Evolutionary conservation across 345 rosid genomes (phyloP).

Genomic region (Salix dunnii): DNA sequence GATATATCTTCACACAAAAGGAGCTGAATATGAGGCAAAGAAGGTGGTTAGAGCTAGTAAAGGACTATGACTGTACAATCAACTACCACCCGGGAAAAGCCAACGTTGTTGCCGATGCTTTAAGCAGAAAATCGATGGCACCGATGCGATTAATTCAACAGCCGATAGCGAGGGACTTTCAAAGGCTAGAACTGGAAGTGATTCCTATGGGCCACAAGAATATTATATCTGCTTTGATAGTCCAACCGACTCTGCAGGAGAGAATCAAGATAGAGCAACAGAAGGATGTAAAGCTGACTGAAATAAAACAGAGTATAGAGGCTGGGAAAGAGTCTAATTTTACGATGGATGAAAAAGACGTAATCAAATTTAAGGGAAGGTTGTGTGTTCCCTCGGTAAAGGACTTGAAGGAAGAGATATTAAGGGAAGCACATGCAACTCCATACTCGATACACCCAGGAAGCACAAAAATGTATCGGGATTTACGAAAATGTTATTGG

Average conservation of each 20-base stretch:
- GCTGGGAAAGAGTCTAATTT: background rate
- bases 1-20: too few relatives aligned
- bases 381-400: background rate
- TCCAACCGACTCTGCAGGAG: background rate
- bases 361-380: too few relatives aligned
- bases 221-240: too few relatives aligned
- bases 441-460: background rate
- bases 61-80: too few relatives aligned
- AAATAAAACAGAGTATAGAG: background rate
- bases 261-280: background rate
- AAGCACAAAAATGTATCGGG: background rate
- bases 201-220: background rate
- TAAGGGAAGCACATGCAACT: background rate
- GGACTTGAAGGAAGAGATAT: background rate
- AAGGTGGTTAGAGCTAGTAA: too few relatives aligned
- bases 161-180: background rate
- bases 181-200: background rate
- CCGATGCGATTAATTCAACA: background rate
- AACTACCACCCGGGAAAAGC: too few relatives aligned
- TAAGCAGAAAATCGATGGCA: background rate
- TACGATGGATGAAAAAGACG: too few relatives aligned
- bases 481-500: background rate
- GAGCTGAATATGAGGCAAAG: too few relatives aligned
- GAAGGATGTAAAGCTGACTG: background rate
- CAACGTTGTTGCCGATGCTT: too few relatives aligned